Evolutionary conservation across 352 stramenopile genomes (phyloP), one percentile per base, ranked within the genome.

Genomic region (Phytophthora ramorum): DNA sequence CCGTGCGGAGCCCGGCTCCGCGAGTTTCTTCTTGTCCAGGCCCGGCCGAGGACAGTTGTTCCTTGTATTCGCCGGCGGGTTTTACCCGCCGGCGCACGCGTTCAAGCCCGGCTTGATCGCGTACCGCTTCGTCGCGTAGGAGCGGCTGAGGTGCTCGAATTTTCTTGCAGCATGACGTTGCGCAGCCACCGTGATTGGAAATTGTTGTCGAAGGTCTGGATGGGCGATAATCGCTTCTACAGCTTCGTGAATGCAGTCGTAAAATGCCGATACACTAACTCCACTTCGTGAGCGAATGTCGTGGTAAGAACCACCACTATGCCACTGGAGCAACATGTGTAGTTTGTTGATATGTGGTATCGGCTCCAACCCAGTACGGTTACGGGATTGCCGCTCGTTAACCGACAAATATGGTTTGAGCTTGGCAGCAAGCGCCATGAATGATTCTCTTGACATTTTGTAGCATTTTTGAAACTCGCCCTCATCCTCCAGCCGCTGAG

Each of bases 91-190:
- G n/a, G n/a, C n/a, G n/a, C n/a, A n/a, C n/a, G n/a, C n/a, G n/a
- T n/a, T n/a, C n/a, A n/a, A n/a, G n/a, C n/a, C n/a, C n/a, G n/a
- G n/a, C n/a, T n/a, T n/a, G n/a, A n/a, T n/a, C n/a, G n/a, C 34
- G 34, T 12, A 40, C 2, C 34, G 7, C 4, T 40, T 40, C 34
- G 16, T 40, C 4, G 16, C 8, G 34, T 40, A 3, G 2, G 34
- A 40, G 12, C 12, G 10, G 8, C 34, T 40, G 34, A 40, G 34
- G 2, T 16, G 4, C 34, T 48, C 14, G 19, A 48, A 48, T 32
- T 22, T 30, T 2, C 26, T 56, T 30, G 48, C 48, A 56, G 32
- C 30, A 40, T 43, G 32, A 30, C 48, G 48, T 43, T 60, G 20
- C 10, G 43, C 5, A 41, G 37, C 22, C 20, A 30, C 2, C 14